Base-by-base conservation (phyloP, 2,329 filamentous ascomycete genomes). In the Colletotrichum salicis region DNA sequence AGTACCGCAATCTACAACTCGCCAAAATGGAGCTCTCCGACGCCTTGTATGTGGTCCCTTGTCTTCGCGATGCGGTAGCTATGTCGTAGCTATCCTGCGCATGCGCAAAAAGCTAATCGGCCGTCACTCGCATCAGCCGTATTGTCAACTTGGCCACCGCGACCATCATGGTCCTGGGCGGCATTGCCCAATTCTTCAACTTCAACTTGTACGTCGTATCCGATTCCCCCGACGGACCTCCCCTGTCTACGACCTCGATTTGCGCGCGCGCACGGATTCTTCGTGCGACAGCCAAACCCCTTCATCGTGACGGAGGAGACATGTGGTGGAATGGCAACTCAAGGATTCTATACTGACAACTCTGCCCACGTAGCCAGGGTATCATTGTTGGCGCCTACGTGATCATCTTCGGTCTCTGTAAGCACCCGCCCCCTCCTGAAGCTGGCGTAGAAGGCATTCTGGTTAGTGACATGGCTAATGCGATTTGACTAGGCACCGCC, bases 91-190 rank as follows among this genome's bases (percentile, higher is more conserved):
- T 55, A 22, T 51, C 22, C 27, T 13, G 55, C 70, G 58, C 67
- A 37, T 31, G 52, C 66, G 63, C 35, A 58, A 54, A 51, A 73
- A 71, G 79, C 83, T 86, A 79, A 85, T 78, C 61, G 65, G 67
- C 37, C 75, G 77, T 73, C 71, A 76, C 72, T 24, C 45, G 13
- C 55, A 56, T 64, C 81, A 98, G 96, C 86, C 96, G 96, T 80
- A 91, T 98, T 80, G 94, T 97, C 82, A 99, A 99, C 88, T 87
- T 99, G 83, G 94, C 87, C 78, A 91, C 97, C 75, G 96, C 92
- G 78, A 92, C 92, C 76, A 89, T 97, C 76, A 97, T 97, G 91
- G 86, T 97, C 59, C 87, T 97, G 59, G 96, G 95, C 75, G 96
- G 95, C 78, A 87, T 95, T 79, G 87, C 87, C 74, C 91, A 94